phyloP scores from a whole-genome alignment of 805 yeast species.

The Metschnikowia drakensbergensis region DNA sequence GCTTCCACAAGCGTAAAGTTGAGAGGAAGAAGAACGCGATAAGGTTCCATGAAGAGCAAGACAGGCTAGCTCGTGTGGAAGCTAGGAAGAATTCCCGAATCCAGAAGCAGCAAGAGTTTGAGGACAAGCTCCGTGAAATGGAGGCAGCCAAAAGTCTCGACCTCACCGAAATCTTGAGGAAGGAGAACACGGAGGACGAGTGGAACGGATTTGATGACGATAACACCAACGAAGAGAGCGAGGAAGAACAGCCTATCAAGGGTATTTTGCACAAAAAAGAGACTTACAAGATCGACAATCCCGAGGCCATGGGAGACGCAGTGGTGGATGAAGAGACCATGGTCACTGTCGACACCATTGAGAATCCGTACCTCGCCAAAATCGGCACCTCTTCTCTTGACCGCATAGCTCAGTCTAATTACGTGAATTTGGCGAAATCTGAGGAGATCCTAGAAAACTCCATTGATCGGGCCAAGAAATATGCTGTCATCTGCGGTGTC shows the following conservation, averaged over 20 bases:
- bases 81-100: slow-evolving; percentile 70
- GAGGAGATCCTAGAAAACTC: slow-evolving; percentile 70
- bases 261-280: slow-evolving; percentile 24
- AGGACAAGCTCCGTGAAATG: slow-evolving; percentile 57
- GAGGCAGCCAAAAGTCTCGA: slow-evolving; percentile 39
- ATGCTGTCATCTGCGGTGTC: slow-evolving; percentile 64
- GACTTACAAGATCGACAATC: slow-evolving; percentile 29
- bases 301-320: slow-evolving; percentile 26
- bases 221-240: slow-evolving; percentile 9
- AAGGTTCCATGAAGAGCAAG: slow-evolving; percentile 72
- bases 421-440: slow-evolving; percentile 67
- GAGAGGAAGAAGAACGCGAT: slow-evolving; percentile 85
- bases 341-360: slow-evolving; percentile 55
- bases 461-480: slow-evolving; percentile 74
- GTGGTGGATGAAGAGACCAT: slow-evolving; percentile 46
- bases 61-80: slow-evolving; percentile 64
- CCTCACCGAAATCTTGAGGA: slow-evolving; percentile 15
- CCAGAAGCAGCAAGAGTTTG: slow-evolving; percentile 63
- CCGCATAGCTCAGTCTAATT: slow-evolving; percentile 55
- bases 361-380: slow-evolving; percentile 39
- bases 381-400: slow-evolving; percentile 35
- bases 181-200: slow-evolving; percentile 21
- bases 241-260: slow-evolving; percentile 13
- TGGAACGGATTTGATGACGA: slow-evolving; percentile 41
- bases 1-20: slow-evolving; percentile 90